phyloP scores from a whole-genome alignment of 805 yeast genomes.

The Kluyveromyces lactis region DNA sequence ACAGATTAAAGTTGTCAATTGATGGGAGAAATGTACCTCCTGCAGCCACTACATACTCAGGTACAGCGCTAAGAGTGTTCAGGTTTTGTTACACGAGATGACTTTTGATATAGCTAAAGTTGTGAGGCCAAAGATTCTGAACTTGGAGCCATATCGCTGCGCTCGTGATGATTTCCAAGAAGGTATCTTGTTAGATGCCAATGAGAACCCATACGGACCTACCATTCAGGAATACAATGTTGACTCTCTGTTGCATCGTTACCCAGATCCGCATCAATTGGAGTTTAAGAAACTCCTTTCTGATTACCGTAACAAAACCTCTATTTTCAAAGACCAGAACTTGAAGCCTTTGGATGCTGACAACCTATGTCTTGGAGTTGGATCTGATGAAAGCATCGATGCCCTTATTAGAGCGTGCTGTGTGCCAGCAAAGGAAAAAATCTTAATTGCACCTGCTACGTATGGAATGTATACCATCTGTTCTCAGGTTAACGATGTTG shows the following conservation, averaged over 20 bases:
- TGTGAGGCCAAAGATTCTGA: constrained; percentile 77
- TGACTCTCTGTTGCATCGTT: constrained; percentile 70
- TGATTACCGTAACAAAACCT: constrained; percentile 51
- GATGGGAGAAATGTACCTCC: no score
- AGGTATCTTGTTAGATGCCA: constrained; percentile 88
- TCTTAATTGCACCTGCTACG: constrained; percentile 88
- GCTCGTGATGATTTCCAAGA: constrained; percentile 92
- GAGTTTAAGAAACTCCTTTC: constrained; percentile 66
- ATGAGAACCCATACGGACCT: constrained; percentile 93
- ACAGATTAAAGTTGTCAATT: no score
- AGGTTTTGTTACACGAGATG: no score
- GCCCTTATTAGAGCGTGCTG: constrained; percentile 78
- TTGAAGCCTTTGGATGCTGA: constrained; percentile 38
- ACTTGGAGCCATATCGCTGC: constrained; percentile 86
- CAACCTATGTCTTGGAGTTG: constrained; percentile 89
- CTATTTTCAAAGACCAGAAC: constrained; percentile 14
- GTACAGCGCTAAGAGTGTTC: no score
- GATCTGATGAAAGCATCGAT: constrained; percentile 95
- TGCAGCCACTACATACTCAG: no score
- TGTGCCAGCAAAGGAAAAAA: constrained; percentile 71
- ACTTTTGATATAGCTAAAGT: constrained; percentile 30
- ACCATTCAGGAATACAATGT: constrained; percentile 41
- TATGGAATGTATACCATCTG: constrained; percentile 95
- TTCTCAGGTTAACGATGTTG: constrained; percentile 84
- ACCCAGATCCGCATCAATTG: constrained; percentile 94